Percentiles rank a stretch among this genome's conserved stretches.
Evolutionary conservation across 179 eudicot species (phyloP).

Genomic region (Silene noctiflora): DNA sequence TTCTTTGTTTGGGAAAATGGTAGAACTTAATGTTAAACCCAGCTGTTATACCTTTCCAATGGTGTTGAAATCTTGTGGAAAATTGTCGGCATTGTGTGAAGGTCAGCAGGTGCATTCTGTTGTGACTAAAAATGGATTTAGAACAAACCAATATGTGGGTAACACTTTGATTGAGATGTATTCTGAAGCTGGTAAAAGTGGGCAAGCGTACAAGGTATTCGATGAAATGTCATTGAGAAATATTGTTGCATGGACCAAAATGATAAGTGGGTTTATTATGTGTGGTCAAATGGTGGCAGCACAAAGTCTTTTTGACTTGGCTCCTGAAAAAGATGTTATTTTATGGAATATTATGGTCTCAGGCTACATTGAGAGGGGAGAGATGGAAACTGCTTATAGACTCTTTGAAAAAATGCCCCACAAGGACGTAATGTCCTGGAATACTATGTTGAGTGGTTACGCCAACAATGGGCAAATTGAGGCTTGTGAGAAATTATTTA

Average conservation of each 20-base stretch:
- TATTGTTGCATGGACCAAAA: conserved; percentile 66
- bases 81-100: conserved; percentile 38
- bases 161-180: conserved; percentile 77
- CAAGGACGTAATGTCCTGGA: conserved; percentile 70
- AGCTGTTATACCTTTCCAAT: conserved; percentile 60
- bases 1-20: conserved; percentile 48
- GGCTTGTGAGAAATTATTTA: conserved; percentile 48
- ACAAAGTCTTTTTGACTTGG: conserved; percentile 53
- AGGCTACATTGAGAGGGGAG: conserved; percentile 49
- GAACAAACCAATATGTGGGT: conserved; percentile 55
- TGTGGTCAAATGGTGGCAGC: conserved; percentile 42
- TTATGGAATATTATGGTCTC: conserved; percentile 73
- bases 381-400: conserved; percentile 50
- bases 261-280: conserved; percentile 51
- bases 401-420: conserved; percentile 56
- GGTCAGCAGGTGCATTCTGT: conserved; percentile 58
- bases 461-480: conserved; percentile 49
- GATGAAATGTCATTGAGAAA: conserved; percentile 55
- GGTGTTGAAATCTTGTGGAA: conserved; percentile 64
- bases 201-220: conserved; percentile 51
- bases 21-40: conserved; percentile 41
- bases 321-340: conserved; percentile 59
- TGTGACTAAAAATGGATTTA: conserved; percentile 51
- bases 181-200: conserved; percentile 32
- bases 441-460: conserved; percentile 68